These are phyloP conservation scores for Theileria equi DNA, from an alignment of 169 alveolate genomes.

Conservation along the genomic window DNA sequence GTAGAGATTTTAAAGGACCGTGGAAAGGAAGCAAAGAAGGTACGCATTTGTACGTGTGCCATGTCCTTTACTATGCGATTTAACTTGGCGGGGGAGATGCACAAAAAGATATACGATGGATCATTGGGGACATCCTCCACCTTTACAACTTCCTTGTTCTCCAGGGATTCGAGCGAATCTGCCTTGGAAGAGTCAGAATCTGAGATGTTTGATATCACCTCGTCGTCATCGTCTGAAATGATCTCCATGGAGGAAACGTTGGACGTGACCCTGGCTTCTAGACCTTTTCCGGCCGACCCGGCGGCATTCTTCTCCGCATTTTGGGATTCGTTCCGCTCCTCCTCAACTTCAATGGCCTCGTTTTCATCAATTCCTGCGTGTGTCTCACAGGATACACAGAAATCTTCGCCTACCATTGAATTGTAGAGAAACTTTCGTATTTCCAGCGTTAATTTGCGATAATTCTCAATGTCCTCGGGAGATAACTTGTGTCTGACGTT, in stretches of 20 bases:
- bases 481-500: conserved; percentile 11
- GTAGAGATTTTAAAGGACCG: conserved; percentile 26
- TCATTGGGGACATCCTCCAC: neutral
- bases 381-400: conserved; percentile 44
- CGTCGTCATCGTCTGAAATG: neutral
- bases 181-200: neutral
- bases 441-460: conserved; percentile 31
- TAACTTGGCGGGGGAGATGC: conserved; percentile 8
- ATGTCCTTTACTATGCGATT: conserved; percentile 49
- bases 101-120: conserved; percentile 9
- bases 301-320: neutral
- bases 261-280: neutral
- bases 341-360: conserved; percentile 1
- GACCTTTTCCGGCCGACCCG: neutral
- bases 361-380: neutral
- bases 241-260: neutral
- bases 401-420: conserved; percentile 51
- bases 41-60: conserved; percentile 55
- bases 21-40: conserved; percentile 41
- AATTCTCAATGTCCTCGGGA: conserved; percentile 2
- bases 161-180: neutral
- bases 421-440: conserved; percentile 41
- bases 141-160: neutral
- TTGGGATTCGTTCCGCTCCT: neutral
- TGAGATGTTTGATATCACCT: neutral